A percentile compares a stretch with the other conserved stretches of the same genome.
phyloP scores from a whole-genome alignment of 495 filamentous ascomycete species.

The Durotheca rogersii region DNA sequence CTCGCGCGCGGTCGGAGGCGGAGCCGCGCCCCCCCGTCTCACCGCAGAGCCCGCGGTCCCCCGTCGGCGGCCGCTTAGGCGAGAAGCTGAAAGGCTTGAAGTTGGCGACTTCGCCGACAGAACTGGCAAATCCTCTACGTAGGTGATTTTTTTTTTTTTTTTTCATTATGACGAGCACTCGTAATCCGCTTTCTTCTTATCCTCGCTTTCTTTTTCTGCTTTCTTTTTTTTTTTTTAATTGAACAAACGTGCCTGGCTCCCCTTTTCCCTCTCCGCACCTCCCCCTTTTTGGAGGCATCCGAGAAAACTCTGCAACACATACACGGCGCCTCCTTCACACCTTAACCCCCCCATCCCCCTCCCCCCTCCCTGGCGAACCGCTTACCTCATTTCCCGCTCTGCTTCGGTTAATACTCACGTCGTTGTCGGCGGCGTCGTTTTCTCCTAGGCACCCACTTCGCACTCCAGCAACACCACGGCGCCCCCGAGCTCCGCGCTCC shows the following conservation, averaged over 20 bases:
- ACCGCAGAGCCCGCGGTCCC: conserved; percentile 58
- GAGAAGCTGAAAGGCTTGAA: conserved; percentile 77
- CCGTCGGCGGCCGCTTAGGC: conserved; percentile 62
- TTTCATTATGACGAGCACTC: too few species aligned
- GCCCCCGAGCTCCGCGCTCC: conserved; percentile 25
- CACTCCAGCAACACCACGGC: conserved; percentile 5
- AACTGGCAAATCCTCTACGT: conserved; percentile 54
- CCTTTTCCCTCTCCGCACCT: neutral
- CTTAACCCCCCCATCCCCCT: neutral
- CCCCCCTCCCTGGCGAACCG: neutral
- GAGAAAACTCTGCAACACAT: neutral
- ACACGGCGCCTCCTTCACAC: neutral
- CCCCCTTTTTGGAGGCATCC: neutral
- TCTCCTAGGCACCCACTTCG: conserved; percentile 6
- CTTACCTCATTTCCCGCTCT: neutral
- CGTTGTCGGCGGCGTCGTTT: too few species aligned
- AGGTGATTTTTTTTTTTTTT: conserved; percentile 24
- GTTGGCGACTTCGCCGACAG: conserved; percentile 67
- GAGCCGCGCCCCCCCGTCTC: conserved; percentile 9
- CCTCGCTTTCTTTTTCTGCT: conserved; percentile 12
- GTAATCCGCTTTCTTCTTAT: too few species aligned
- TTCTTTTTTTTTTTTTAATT: neutral
- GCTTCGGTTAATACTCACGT: too few species aligned
- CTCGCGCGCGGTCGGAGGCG: conserved; percentile 23
- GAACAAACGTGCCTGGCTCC: too few species aligned